A percentile compares a stretch with the other conserved stretches of the same genome.
phyloP scores from a whole-genome alignment of 495 filamentous ascomycete genomes.

The Penicillium atrosanguineum region DNA sequence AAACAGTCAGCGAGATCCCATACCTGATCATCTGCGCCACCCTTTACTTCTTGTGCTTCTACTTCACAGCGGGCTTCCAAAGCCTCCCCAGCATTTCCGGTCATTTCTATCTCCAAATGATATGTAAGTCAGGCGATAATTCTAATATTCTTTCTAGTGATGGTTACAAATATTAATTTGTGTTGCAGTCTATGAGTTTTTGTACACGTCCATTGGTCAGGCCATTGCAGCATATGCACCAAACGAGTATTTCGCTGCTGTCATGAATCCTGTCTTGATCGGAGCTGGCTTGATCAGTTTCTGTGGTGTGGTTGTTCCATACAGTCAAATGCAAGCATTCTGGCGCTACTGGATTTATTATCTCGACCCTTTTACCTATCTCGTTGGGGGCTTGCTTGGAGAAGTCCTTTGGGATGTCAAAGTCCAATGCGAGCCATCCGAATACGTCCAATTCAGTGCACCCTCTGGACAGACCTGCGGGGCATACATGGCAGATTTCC shows the following conservation, averaged over 20 bases:
- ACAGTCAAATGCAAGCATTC: slow-evolving; percentile 48
- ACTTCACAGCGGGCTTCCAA: slow-evolving; percentile 56
- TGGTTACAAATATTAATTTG: neutral
- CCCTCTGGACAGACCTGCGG: slow-evolving; percentile 64
- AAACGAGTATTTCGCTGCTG: slow-evolving; percentile 51
- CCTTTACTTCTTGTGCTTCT: slow-evolving; percentile 58
- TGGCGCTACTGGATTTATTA: slow-evolving; percentile 63
- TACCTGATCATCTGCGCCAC: slow-evolving; percentile 56
- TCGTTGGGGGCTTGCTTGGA: slow-evolving; percentile 47
- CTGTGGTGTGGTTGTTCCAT: slow-evolving; percentile 55
- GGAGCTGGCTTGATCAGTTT: slow-evolving; percentile 52
- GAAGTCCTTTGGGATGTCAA: slow-evolving; percentile 40
- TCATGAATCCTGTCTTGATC: slow-evolving; percentile 52
- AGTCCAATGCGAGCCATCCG: slow-evolving; percentile 55
- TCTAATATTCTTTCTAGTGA: neutral
- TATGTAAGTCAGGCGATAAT: slow-evolving; percentile 32
- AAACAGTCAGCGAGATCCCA: slow-evolving; percentile 57
- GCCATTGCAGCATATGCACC: slow-evolving; percentile 55
- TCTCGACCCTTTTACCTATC: slow-evolving; percentile 55
- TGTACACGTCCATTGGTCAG: slow-evolving; percentile 44
- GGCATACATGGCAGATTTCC: slow-evolving; percentile 61
- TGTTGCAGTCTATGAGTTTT: slow-evolving; percentile 41
- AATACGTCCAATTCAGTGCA: slow-evolving; percentile 61
- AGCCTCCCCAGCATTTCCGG: slow-evolving; percentile 40
- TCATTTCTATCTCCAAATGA: slow-evolving; percentile 46